Evolutionary conservation across 1,139 yeast genomes (phyloP).

Genomic region (Suhomyces kunorum): DNA sequence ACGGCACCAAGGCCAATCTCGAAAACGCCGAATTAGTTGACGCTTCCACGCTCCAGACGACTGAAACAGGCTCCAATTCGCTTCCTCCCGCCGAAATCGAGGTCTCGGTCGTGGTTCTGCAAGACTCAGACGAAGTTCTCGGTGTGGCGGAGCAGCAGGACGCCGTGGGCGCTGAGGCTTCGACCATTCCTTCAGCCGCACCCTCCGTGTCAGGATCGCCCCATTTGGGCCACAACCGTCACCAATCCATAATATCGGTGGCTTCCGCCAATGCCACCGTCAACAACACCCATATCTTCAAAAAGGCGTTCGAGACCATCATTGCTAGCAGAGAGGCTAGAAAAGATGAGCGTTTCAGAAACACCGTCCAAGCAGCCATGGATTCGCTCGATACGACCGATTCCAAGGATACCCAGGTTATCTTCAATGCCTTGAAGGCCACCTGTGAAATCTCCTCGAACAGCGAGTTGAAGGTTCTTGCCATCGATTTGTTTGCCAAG

Average conservation of each 20-base stretch:
- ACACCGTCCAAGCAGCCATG: slow-evolving; percentile 38
- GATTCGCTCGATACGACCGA: slow-evolving; percentile 34
- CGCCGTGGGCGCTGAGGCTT: background rate
- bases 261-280: slow-evolving; percentile 28
- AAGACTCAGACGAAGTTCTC: background rate
- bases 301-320: slow-evolving; percentile 40
- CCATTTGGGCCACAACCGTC: slow-evolving; percentile 10
- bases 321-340: slow-evolving; percentile 42
- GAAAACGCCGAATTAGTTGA: background rate
- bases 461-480: slow-evolving; percentile 38
- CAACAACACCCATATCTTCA: slow-evolving; percentile 43
- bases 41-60: too few species aligned
- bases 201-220: slow-evolving; percentile 18
- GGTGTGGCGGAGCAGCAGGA: background rate
- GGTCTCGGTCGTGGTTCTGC: too few species aligned
- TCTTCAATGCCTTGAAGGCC: slow-evolving; percentile 45
- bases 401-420: slow-evolving; percentile 36
- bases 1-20: background rate
- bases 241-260: slow-evolving; percentile 27
- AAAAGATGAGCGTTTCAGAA: slow-evolving; percentile 37
- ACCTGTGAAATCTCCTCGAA: slow-evolving; percentile 36
- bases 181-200: background rate
- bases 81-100: too few species aligned
- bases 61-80: too few species aligned
- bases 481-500: slow-evolving; percentile 49